phyloP scores from a whole-genome alignment of 352 stramenopile genomes.

The Globisporangium heterothallicum region DNA sequence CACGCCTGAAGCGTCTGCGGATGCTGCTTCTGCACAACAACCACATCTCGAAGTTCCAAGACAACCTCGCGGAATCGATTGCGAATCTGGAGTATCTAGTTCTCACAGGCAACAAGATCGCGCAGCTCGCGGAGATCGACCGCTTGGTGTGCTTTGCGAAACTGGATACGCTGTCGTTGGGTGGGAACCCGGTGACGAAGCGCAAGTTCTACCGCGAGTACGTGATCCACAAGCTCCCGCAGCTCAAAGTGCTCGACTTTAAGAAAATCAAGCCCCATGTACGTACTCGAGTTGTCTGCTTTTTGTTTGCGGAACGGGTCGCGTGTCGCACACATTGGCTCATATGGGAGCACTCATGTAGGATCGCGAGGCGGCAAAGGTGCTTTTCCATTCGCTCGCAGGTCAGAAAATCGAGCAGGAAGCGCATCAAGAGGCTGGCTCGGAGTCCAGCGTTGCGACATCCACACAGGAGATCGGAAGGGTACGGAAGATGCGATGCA shows the following conservation, averaged over 20 bases:
- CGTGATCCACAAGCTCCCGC: slow-evolving; percentile 87
- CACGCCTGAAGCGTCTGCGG: slow-evolving; percentile 78
- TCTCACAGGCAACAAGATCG: slow-evolving; percentile 88
- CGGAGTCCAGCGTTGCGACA: slow-evolving; percentile 20
- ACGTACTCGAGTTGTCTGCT: slow-evolving; percentile 12
- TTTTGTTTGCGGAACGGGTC: slow-evolving; percentile 4
- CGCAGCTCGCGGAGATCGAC: slow-evolving; percentile 80
- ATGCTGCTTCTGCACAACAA: slow-evolving; percentile 93
- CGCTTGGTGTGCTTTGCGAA: slow-evolving; percentile 69
- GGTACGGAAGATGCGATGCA: slow-evolving; percentile 2
- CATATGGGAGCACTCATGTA: slow-evolving; percentile 22
- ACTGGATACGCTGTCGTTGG: slow-evolving; percentile 80
- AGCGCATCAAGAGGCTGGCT: slow-evolving; percentile 29
- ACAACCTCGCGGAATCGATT: slow-evolving; percentile 68
- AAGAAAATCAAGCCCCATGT: slow-evolving; percentile 75
- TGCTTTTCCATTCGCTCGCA: slow-evolving; percentile 73
- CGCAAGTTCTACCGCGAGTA: slow-evolving; percentile 91
- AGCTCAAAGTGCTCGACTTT: slow-evolving; percentile 85
- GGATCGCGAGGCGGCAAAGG: slow-evolving; percentile 69
- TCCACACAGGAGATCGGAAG: slow-evolving; percentile 43
- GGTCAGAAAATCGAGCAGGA: slow-evolving; percentile 64
- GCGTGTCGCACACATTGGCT: background rate
- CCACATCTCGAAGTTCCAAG: slow-evolving; percentile 83
- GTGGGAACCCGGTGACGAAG: slow-evolving; percentile 88
- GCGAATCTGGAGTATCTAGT: slow-evolving; percentile 86